A percentile compares a stretch with the other conserved stretches of the same genome.
These are phyloP conservation scores for Sphaerulina vaccinii DNA, from an alignment of 2,329 filamentous ascomycete species.

Conservation along the genomic window DNA sequence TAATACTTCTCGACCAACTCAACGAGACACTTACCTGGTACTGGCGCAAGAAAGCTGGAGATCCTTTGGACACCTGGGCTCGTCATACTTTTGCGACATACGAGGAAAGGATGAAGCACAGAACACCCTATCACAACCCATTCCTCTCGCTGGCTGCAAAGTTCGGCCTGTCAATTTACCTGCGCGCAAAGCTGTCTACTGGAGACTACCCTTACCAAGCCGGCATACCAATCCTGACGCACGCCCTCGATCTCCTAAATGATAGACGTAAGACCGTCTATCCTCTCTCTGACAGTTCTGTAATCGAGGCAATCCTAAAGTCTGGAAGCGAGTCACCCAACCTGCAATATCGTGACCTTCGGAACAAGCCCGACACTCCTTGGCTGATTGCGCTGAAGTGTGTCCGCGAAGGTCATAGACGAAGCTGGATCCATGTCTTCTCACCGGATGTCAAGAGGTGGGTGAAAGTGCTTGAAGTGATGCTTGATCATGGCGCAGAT, in stretches of 20 bases:
- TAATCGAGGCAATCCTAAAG: neutral
- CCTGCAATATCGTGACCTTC: neutral
- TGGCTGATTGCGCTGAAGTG: neutral
- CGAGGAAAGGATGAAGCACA: neutral
- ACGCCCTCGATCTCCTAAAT: neutral
- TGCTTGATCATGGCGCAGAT: neutral
- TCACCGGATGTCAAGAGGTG: neutral
- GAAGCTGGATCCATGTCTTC: neutral
- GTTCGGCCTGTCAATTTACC: neutral
- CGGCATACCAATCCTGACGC: neutral
- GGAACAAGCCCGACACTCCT: neutral
- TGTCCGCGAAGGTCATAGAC: neutral
- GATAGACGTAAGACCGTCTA: neutral
- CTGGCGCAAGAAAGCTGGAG: neutral
- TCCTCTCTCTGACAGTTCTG: neutral
- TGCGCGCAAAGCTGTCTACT: neutral
- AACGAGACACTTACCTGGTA: neutral
- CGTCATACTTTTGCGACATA: neutral
- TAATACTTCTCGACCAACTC: neutral
- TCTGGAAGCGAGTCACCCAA: neutral
- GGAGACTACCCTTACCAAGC: neutral
- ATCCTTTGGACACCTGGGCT: neutral
- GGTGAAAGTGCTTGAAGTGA: neutral
- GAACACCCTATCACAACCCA: neutral
- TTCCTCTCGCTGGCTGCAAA: neutral